These are phyloP conservation scores for Arthrinium puccinioides DNA, from an alignment of 2,329 filamentous ascomycete genomes.

Conservation along the genomic window DNA sequence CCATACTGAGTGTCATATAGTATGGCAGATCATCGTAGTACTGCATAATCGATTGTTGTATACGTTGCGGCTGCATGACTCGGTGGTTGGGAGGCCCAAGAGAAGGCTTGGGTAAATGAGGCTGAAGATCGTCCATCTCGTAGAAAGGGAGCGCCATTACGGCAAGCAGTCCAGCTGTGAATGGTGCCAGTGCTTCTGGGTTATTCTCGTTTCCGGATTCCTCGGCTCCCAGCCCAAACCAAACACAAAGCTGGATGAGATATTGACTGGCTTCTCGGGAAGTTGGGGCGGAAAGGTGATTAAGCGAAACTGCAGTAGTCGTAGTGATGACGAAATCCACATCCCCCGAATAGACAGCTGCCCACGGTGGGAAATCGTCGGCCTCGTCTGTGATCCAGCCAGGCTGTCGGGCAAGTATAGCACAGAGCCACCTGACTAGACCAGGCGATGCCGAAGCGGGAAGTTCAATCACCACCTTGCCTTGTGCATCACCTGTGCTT, in stretches of 20 bases:
- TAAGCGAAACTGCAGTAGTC: neutral
- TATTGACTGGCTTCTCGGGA: conserved; percentile 1
- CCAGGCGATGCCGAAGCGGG: neutral
- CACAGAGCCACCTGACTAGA: conserved; percentile 7
- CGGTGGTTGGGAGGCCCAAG: neutral
- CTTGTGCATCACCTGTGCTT: neutral
- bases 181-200: neutral
- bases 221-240: neutral
- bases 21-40: conserved; percentile 11
- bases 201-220: neutral
- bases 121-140: conserved; percentile 1
- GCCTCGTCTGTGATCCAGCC: conserved; percentile 3
- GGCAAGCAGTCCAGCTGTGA: conserved; percentile 3
- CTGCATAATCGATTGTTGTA: neutral
- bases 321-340: neutral
- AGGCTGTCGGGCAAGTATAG: conserved; percentile 3
- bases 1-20: conserved; percentile 24
- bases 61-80: neutral
- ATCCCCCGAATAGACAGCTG: too few species aligned
- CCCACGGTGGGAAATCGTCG: too few species aligned
- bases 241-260: conserved; percentile 1
- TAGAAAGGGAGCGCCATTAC: conserved; percentile 5
- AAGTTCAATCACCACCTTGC: conserved; percentile 2
- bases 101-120: neutral
- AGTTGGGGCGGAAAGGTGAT: neutral